Base-by-base conservation (phyloP, 495 filamentous ascomycete species). In the Durotheca rogersii region DNA sequence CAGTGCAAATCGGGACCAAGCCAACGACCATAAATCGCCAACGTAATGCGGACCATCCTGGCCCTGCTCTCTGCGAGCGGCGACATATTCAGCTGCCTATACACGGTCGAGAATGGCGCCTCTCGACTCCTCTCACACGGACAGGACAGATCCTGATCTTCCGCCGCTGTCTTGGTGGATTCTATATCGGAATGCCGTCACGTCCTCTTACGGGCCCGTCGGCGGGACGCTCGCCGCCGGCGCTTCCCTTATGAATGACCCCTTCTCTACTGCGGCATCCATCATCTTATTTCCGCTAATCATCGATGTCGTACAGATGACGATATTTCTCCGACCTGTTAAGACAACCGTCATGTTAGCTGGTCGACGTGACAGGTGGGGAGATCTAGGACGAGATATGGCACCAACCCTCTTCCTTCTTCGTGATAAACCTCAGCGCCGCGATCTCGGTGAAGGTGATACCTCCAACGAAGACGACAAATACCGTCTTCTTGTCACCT, bases 381-480 rank as follows among this genome's bases (percentile, higher is more conserved):
- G 27, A 18, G 36, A 19, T 5, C 30, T 15, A 31, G 4, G 20
- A 19, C 34, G 21, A 15, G 14, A 16, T 4, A 9, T 33, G 23
- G 29, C 33, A 68, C 68, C 67, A 78, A 70, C 86, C 86, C 67
- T 90, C 87, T 78, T 95, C 86, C 69, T 88, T 83, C 59, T 81
- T 84, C 29, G 87, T 89, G 58, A 97, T 85, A 70, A 95, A 96
- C 54, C 94, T 79, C 68, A 97, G 61, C 17, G 93, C 94, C 32
- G 93, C 90, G 66, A 97, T 92, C 74, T 99, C 93, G 6, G 92
- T 94, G 58, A 92, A 95, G 1, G 87, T 95, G 38, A 96, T 86
- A 1, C 93, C 93, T 18, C 93, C 93, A 46, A 99, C 72, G 71
- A 96, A 96, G 64, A 96, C 93, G 10, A 99, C 85, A 56, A 96